phyloP scores from a whole-genome alignment of 2,329 filamentous ascomycete species.

The Xylariaceae sp. region DNA sequence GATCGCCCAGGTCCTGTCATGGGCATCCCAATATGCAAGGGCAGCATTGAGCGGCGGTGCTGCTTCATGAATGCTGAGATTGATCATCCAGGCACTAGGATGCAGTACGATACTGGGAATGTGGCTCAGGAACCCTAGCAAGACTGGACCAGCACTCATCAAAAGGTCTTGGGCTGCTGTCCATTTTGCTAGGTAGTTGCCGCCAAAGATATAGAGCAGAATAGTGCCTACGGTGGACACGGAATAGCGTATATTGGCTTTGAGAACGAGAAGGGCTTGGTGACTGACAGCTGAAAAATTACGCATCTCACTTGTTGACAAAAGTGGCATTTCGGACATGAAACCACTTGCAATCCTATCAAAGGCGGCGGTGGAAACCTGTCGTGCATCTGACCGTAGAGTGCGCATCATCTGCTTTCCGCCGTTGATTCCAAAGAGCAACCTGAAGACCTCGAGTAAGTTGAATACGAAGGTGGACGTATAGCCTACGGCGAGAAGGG shows the following conservation, averaged over 20 bases:
- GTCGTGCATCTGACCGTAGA: conserved; percentile 32
- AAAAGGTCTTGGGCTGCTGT: conserved; percentile 31
- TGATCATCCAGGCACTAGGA: conserved; percentile 64
- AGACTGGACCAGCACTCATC: conserved; percentile 24
- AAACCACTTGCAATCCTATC: conserved; percentile 57
- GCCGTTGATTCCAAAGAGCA: conserved; percentile 42
- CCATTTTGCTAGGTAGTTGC: conserved; percentile 47
- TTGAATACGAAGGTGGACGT: conserved; percentile 52
- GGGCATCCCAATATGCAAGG: conserved; percentile 70
- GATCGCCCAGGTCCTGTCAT: conserved; percentile 74
- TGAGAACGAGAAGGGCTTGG: conserved; percentile 67
- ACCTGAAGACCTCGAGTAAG: conserved; percentile 46
- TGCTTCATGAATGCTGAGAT: conserved; percentile 53
- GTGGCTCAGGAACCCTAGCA: conserved; percentile 37
- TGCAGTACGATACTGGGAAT: conserved; percentile 48
- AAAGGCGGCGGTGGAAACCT: conserved; percentile 32
- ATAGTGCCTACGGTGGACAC: conserved; percentile 47
- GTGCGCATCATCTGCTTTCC: conserved; percentile 34
- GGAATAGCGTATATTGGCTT: conserved; percentile 54
- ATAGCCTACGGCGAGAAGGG: conserved; percentile 68
- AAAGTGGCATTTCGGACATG: conserved; percentile 56
- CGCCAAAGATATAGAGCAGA: conserved; percentile 52
- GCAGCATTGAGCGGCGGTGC: conserved; percentile 55
- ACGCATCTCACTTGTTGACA: conserved; percentile 67
- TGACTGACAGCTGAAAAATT: conserved; percentile 80